Base-by-base conservation (phyloP, 2,329 filamentous ascomycete species). In the Pleoardoris graminearum region DNA sequence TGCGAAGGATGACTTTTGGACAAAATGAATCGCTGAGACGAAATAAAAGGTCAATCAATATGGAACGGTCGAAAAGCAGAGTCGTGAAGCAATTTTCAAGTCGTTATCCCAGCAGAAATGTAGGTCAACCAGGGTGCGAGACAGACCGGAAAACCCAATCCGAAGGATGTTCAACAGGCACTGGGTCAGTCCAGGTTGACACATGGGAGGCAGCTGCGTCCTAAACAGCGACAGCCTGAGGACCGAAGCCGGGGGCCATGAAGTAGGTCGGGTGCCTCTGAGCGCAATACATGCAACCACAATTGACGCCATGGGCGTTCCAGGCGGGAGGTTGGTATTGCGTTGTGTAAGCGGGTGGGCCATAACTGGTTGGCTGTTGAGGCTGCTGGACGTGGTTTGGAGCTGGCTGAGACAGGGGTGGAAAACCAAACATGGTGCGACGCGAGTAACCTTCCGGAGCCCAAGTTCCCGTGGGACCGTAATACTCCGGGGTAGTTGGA, bases 401-500 rank as follows among this genome's bases (percentile, higher is more conserved):
- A 48, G 60, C 37, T 45, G 71, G 61, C 65, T 71, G 73, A 63
- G 68, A 69, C 63, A 66, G 57, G 50, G 71, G 63, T 46, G 70
- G 66, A 58, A 72, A 74, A 42, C 72, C 72, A 62, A 75, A 76
- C 59, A 73, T 73, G 63, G 70, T 74, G 61, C 72, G 72, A 65
- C 71, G 69, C 41, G 72, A 74, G 58, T 74, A 74, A 29, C 71
- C 71, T 48, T 74, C 73, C 25, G 81, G 77, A 61, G 75, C 81
- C 72, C 81, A 81, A 54, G 72, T 68, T 53, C 74, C 74, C 46
- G 74, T 70, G 36, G 74, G 67, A 51, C 76, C 78, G 66, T 79
- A 75, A 60, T 80, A 81, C 55, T 82, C 80, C 16, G 81, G 81
- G 35, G 80, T 82, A 44, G 77, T 78, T 19, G 80, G 77, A 35